A percentile compares a stretch with the other conserved stretches of the same genome.
These are phyloP conservation scores for Coniella lustricola DNA, from an alignment of 2,329 filamentous ascomycete species.

Conservation along the genomic window DNA sequence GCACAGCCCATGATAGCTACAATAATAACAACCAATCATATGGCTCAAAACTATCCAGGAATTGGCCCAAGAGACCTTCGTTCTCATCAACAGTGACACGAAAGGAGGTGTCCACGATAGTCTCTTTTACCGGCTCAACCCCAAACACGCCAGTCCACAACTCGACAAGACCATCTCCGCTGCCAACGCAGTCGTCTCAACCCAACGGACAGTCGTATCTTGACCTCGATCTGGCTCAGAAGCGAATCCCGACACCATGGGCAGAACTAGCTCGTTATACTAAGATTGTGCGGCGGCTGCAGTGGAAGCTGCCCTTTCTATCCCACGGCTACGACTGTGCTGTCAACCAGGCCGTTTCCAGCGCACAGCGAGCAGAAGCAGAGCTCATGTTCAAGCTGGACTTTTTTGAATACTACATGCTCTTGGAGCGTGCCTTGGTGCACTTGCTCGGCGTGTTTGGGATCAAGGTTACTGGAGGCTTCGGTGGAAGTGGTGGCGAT, in stretches of 20 bases:
- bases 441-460: constrained; percentile 59
- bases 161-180: background rate
- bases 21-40: too few relatives aligned
- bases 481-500: background rate
- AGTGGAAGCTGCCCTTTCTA: constrained; percentile 58
- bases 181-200: background rate
- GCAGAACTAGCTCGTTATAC: constrained; percentile 49
- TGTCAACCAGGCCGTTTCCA: constrained; percentile 31
- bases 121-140: too few relatives aligned
- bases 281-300: constrained; percentile 52
- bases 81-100: too few relatives aligned
- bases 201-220: background rate
- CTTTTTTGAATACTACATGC: constrained; percentile 69
- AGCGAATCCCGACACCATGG: constrained; percentile 12
- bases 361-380: constrained; percentile 32
- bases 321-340: constrained; percentile 50
- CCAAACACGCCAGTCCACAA: background rate
- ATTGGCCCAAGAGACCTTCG: too few relatives aligned
- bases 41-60: too few relatives aligned
- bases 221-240: constrained; percentile 5
- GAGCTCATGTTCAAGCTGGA: constrained; percentile 71
- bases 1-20: too few relatives aligned
- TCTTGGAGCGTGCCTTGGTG: constrained; percentile 64
- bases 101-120: too few relatives aligned
- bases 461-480: constrained; percentile 38